Base-by-base conservation (phyloP, 345 rosid genomes). In the Durio zibethinus region DNA sequence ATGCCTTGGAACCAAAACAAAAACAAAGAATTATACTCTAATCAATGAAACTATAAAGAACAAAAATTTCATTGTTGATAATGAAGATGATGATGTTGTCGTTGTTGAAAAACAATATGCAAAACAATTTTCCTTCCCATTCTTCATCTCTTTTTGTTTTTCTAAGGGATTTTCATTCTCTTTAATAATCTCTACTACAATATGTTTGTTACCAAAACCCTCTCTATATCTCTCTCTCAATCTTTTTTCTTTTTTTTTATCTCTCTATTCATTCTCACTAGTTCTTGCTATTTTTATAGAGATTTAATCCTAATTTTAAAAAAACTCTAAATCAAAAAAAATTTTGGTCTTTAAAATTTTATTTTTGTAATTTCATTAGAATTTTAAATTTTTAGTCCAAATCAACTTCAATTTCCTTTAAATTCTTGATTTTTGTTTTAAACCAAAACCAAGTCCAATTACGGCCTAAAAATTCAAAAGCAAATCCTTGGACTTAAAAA, bases 1-100 rank as follows among this genome's bases (percentile, higher is more conserved):
- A 31, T n/a, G 63, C 15, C 40, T 75, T 1, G 60, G 78, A n/a
- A 63, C 60, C 60, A 75, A 64, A 75, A 47, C 21, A 8, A 50
- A 75, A 48, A 63, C 47, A 64, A 75, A 1, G 35, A 62, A 63
- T 4, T 72, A 75, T 5, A 62, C 71, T 1, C 63, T n/a, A 42
- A 75, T 31, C 72, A 75, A 11, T 5, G 78, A 72, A 75, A 75
- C 60, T 35, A 38, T 48, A 47, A 47, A 48, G 12, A 47, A 7
- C 61, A 75, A 11, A 33, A 75, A 47, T 52, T 63, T 75, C 60
- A 12, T 33, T 11, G 78, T 12, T n/a, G 56, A 12, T 11, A 71
- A 59, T 38, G 67, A 74, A 36, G 38, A 2, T 36, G 38, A 4
- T 36, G 38, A 0, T 36, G 38, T 36, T 36, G 38, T 33, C 29